Conservation (phyloP, 257 asterid species). For the Dorcoceras hygrometricum region DNA sequence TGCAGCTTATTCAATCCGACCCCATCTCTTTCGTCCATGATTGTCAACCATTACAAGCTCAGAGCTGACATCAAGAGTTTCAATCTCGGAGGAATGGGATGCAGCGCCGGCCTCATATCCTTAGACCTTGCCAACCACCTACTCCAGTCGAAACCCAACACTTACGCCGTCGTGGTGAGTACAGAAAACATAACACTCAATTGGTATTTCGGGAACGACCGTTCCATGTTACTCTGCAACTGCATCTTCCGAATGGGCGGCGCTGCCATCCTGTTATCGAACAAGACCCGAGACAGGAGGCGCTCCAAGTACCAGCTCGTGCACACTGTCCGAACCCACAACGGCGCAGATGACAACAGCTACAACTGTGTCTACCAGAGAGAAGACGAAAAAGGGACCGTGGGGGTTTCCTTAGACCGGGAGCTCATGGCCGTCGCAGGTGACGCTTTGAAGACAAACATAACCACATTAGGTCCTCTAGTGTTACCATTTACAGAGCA, state of each 20-base stretch:
- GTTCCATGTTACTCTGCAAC: conserved; percentile 56
- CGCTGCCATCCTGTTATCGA: conserved; percentile 49
- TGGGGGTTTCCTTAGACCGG: conserved; percentile 46
- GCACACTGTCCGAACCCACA: conserved; percentile 58
- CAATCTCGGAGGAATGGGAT: conserved; percentile 65
- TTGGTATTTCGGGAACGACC: conserved; percentile 65
- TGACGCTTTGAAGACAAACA: conserved; percentile 47
- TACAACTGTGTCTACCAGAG: conserved; percentile 53
- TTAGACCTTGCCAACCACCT: conserved; percentile 50
- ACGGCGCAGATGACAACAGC: conserved; percentile 50
- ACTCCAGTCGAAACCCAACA: conserved; percentile 44
- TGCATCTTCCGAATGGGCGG: conserved; percentile 65
- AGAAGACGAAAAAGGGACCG: conserved; percentile 44
- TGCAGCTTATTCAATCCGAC: conserved; percentile 62
- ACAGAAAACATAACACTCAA: conserved; percentile 59
- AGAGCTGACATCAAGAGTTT: conserved; percentile 47
- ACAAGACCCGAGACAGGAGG: conserved; percentile 32
- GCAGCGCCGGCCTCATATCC: conserved; percentile 61
- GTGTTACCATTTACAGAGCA: conserved; percentile 54
- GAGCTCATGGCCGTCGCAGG: conserved; percentile 59
- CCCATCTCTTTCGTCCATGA: conserved; percentile 59
- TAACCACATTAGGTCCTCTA: conserved; percentile 50
- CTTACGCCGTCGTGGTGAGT: conserved; percentile 48
- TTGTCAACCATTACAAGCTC: conserved; percentile 59
- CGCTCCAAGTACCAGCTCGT: conserved; percentile 49